phyloP scores from a whole-genome alignment of 352 stramenopile genomes.

The Blastocystis sp. region DNA sequence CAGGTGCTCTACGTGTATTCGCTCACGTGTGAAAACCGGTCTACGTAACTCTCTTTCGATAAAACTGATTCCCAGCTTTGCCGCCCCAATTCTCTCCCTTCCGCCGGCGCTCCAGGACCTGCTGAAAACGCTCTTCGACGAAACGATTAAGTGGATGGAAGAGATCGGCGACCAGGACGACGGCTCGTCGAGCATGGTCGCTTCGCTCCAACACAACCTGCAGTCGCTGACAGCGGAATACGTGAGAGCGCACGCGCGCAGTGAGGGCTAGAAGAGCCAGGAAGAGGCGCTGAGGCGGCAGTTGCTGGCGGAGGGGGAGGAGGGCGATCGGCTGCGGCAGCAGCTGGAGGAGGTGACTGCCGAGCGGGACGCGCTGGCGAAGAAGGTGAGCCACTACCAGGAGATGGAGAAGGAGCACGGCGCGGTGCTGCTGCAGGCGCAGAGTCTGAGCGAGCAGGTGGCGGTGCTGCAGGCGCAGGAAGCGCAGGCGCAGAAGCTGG shows the following conservation, averaged over 20 bases:
- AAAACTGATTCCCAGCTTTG: conserved; percentile 5
- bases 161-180: background rate
- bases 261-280: background rate
- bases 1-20: conserved; percentile 26
- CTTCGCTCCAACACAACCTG: background rate
- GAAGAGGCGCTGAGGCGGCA: background rate
- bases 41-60: background rate
- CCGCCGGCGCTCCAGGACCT: background rate
- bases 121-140: background rate
- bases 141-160: background rate
- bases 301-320: conserved; percentile 9
- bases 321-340: background rate
- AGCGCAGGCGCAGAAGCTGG: background rate
- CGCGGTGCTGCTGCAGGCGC: background rate
- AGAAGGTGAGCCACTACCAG: background rate
- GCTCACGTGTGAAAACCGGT: conserved; percentile 9
- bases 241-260: background rate
- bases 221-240: background rate
- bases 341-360: background rate
- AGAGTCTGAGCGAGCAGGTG: background rate
- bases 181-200: background rate
- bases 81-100: background rate
- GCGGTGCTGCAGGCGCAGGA: background rate
- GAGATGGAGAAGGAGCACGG: conserved; percentile 4
- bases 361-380: too few relatives aligned